phyloP scores from a whole-genome alignment of 768 basidiomycete species.

The Mycena galericulata region DNA sequence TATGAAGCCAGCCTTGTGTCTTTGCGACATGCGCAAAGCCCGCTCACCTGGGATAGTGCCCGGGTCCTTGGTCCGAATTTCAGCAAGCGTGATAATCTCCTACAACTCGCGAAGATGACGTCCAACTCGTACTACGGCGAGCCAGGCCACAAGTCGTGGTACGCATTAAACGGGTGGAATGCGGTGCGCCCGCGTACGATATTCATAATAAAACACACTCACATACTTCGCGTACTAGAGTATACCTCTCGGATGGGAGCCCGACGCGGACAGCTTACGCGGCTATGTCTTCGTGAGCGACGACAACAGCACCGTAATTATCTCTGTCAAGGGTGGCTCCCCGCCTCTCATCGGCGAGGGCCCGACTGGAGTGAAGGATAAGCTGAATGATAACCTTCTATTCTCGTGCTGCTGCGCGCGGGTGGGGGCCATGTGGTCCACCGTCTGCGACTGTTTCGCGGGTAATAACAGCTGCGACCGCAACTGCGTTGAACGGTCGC shows the following conservation, averaged over 20 bases:
- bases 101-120: constrained; percentile 89
- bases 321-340: constrained; percentile 94
- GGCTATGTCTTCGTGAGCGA: constrained; percentile 91
- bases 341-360: constrained; percentile 78
- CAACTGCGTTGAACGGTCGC: constrained; percentile 81
- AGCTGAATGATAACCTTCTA: constrained; percentile 93
- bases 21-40: constrained; percentile 52
- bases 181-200: constrained; percentile 49
- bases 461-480: constrained; percentile 83
- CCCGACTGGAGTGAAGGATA: constrained; percentile 89
- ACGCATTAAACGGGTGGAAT: constrained; percentile 61
- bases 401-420: constrained; percentile 97
- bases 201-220: not conserved
- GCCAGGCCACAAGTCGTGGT: constrained; percentile 73
- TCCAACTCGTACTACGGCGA: constrained; percentile 78
- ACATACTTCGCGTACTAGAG: constrained; percentile 43
- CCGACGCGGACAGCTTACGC: constrained; percentile 87
- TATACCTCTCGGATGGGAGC: constrained; percentile 90
- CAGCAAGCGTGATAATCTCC: constrained; percentile 75
- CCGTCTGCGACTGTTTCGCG: constrained; percentile 91
- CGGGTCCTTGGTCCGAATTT: constrained; percentile 80
- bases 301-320: constrained; percentile 87
- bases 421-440: constrained; percentile 93
- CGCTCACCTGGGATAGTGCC: constrained; percentile 71
- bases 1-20: constrained; percentile 54